Evolutionary conservation across 129 eudicot genomes (phyloP), one percentile per base, ranked within the genome.

Genomic region (Lactuca saligna): DNA sequence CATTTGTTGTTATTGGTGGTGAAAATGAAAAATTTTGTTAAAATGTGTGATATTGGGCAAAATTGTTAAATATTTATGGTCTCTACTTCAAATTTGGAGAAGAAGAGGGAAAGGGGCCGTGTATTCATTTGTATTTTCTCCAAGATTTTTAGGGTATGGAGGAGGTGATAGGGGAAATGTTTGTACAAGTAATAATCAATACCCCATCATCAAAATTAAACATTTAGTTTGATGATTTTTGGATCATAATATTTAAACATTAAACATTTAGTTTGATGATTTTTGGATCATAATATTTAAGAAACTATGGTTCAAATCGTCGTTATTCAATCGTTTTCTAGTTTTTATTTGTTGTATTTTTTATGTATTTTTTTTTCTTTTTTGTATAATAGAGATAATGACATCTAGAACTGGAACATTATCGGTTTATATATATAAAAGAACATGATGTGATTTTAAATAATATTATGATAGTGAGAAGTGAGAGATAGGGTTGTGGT

Each of bases 101-200:
- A 64, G 54, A 14, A 17, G 54, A n/a, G 61, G 59, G 32, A 50
- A 37, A 59, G 17, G 6, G 64, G 50, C 41, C 70, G 50, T 61
- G 75, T 76, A 54, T 54, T 41, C 71, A 34, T 29, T 61, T 69
- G 70, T 68, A 50, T 60, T 71, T 76, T 61, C 70, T 61, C 80
- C 59, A 13, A 51, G 31, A 51, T 68, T 75, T 49, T 16, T 11
- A 12, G 57, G 44, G 44, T 1, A 16, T 8, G 9, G 39, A 17
- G 53, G 46, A 51, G 31, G 20, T 39, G 46, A 39, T 13, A 57
- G 54, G 56, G 62, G 41, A 10, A 68, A 29, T 10, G 66, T 57
- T 63, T 69, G 81, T 76, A 69, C 62, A 69, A 69, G 65, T 69
- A 61, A 69, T 69, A 68, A 53, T 46, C 50, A 39, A 54, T 53